Evolutionary conservation across 495 filamentous ascomycete species (phyloP).

Genomic region (Penicillium desertorum): DNA sequence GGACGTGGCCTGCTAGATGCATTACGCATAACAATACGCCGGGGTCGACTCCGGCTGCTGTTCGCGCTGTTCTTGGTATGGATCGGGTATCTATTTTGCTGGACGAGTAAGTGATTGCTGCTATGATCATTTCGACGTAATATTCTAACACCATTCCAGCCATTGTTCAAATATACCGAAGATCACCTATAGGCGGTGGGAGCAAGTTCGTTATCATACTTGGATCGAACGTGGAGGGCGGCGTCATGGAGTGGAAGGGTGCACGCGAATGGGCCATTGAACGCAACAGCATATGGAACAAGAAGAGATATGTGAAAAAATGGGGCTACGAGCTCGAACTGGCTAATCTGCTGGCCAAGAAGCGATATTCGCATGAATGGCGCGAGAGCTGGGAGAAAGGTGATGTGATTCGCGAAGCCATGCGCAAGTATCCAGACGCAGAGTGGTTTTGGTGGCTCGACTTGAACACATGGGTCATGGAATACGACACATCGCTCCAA

Average conservation of each 20-base stretch:
- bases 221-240: slow-evolving; percentile 89
- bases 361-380: slow-evolving; percentile 98
- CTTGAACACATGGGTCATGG: slow-evolving; percentile 97
- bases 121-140: slow-evolving; percentile 23
- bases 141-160: slow-evolving; percentile 20
- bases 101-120: slow-evolving; percentile 43
- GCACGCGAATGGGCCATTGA: slow-evolving; percentile 97
- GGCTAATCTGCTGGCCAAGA: slow-evolving; percentile 97
- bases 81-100: slow-evolving; percentile 62
- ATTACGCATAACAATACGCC: slow-evolving; percentile 45
- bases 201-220: slow-evolving; percentile 92
- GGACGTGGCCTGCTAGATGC: slow-evolving; percentile 32
- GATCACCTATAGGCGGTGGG: slow-evolving; percentile 71
- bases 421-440: slow-evolving; percentile 91
- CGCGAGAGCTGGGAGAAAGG: slow-evolving; percentile 99
- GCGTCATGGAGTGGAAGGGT: slow-evolving; percentile 99
- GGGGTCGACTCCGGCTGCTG: slow-evolving; percentile 60
- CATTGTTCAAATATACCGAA: slow-evolving; percentile 50
- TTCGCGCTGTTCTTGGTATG: slow-evolving; percentile 60
- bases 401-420: slow-evolving; percentile 85
- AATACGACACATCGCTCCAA: slow-evolving; percentile 87
- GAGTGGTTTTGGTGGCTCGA: slow-evolving; percentile 99
- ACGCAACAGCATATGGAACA: slow-evolving; percentile 92
- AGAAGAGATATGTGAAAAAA: slow-evolving; percentile 76
- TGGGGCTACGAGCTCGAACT: slow-evolving; percentile 98